Evolutionary conservation across 331 rosid species (phyloP).

Genomic region (Pyrus hybrid): DNA sequence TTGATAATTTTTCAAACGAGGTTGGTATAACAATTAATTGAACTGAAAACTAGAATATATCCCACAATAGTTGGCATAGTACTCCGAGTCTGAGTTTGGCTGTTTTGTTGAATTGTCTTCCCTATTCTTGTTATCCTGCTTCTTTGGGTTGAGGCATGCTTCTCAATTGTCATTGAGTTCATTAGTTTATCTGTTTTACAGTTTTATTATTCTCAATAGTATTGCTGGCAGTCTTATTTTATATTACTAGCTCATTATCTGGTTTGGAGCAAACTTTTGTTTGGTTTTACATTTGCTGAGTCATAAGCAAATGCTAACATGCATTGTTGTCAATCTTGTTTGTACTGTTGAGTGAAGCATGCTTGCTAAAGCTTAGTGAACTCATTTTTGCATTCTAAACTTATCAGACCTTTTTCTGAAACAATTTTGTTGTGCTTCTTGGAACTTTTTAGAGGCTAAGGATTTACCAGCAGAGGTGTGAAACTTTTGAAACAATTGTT

Average conservation of each 20-base stretch:
- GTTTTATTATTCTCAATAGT: neutral
- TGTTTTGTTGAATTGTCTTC: neutral
- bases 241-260: neutral
- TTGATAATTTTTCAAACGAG: slow-evolving; percentile 93
- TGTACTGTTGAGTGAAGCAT: neutral
- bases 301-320: neutral
- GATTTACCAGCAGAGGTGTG: slow-evolving; percentile 90
- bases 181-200: neutral
- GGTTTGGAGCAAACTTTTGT: neutral
- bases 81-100: neutral
- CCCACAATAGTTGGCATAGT: neutral
- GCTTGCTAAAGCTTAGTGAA: neutral
- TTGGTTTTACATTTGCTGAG: neutral
- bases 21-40: slow-evolving; percentile 33
- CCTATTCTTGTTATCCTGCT: neutral
- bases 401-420: neutral
- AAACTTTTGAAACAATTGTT: slow-evolving; percentile 64
- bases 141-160: neutral
- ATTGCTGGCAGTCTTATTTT: neutral
- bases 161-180: neutral
- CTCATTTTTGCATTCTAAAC: neutral
- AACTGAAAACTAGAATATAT: neutral
- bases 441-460: slow-evolving; percentile 60
- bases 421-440: slow-evolving; percentile 8
- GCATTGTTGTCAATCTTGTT: neutral